A percentile compares a stretch with the other conserved stretches of the same genome.
phyloP scores from a whole-genome alignment of 768 basidiomycete genomes.

The Lentinula sp. region DNA sequence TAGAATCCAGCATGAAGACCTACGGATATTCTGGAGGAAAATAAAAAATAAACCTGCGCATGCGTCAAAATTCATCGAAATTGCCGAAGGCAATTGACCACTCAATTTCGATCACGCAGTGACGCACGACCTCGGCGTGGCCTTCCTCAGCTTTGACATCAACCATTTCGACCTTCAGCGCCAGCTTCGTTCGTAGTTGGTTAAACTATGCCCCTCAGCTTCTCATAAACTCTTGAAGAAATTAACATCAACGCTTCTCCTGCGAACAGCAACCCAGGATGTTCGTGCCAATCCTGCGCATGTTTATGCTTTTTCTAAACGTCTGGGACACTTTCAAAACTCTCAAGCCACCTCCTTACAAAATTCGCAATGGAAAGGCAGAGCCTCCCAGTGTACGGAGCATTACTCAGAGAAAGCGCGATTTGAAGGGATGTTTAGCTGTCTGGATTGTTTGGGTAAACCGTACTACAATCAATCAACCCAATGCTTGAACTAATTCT shows the following conservation, averaged over 20 bases:
- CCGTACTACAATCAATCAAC: neutral
- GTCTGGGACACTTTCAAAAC: constrained; percentile 84
- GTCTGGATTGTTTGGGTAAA: constrained; percentile 86
- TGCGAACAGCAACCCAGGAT: constrained; percentile 26
- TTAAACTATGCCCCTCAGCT: neutral
- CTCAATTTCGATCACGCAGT: neutral
- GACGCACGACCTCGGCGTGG: neutral
- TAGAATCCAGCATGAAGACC: too few species aligned
- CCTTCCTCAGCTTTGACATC: neutral
- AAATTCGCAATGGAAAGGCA: constrained; percentile 34
- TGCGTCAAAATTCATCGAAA: too few species aligned
- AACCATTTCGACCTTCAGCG: neutral
- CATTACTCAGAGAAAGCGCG: constrained; percentile 69
- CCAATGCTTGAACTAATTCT: neutral
- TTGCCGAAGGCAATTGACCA: too few species aligned
- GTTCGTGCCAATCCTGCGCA: constrained; percentile 61
- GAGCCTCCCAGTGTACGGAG: constrained; percentile 63
- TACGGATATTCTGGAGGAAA: too few species aligned
- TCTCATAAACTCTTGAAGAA: neutral
- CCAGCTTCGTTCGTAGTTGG: neutral
- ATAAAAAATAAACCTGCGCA: too few species aligned
- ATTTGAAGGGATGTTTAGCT: constrained; percentile 79
- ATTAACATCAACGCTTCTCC: neutral
- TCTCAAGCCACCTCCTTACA: constrained; percentile 58
- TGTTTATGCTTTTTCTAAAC: constrained; percentile 70